phyloP scores from a whole-genome alignment of 129 eudicot genomes.

The Apium graveolens region DNA sequence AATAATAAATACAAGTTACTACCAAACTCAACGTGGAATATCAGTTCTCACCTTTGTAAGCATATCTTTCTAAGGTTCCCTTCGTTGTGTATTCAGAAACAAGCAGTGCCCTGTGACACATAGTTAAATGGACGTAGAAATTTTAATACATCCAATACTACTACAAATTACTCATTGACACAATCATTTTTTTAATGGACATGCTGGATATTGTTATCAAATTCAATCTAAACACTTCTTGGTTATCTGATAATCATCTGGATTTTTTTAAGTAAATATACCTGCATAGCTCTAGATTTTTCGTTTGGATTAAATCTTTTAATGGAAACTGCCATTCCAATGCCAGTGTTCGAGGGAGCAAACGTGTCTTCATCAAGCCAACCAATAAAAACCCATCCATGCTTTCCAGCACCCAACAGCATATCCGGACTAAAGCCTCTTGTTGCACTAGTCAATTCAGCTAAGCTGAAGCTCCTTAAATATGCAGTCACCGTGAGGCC shows the following conservation, averaged over 20 bases:
- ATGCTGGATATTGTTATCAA: neutral
- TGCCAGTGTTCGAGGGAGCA: conserved; percentile 17
- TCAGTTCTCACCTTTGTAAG: conserved; percentile 3
- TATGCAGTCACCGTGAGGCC: conserved; percentile 1
- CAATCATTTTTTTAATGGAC: neutral
- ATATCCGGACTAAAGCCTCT: conserved; percentile 15
- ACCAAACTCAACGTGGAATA: neutral
- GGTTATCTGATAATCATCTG: neutral
- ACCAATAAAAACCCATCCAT: conserved; percentile 20
- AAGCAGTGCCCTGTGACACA: conserved; percentile 8
- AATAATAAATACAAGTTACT: neutral
- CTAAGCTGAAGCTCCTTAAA: conserved; percentile 15
- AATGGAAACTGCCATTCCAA: conserved; percentile 25
- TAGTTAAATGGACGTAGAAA: neutral
- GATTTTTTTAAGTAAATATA: neutral
- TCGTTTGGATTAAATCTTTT: conserved; percentile 2
- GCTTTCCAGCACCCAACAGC: conserved; percentile 14
- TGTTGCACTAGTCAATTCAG: conserved; percentile 21
- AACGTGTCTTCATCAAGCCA: conserved; percentile 19
- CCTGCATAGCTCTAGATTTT: conserved; percentile 16
- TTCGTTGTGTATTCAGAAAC: conserved; percentile 21
- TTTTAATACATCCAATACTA: neutral
- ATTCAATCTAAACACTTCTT: neutral
- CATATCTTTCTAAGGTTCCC: conserved; percentile 11
- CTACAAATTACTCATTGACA: neutral